Conservation (phyloP, 139 green algal genomes). For the Closterium sp. region DNA sequence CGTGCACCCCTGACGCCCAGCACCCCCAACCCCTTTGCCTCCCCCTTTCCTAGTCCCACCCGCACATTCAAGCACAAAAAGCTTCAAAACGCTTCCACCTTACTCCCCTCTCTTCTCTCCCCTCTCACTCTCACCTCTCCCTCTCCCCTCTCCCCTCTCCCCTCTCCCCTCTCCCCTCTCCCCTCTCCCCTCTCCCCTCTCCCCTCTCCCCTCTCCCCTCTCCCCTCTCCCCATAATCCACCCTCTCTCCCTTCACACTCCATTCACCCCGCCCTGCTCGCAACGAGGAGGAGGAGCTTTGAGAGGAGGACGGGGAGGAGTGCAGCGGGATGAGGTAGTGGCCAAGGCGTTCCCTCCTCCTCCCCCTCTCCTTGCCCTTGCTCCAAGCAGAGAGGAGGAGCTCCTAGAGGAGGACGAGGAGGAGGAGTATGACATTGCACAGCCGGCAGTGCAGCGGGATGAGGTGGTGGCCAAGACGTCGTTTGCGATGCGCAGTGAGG, state of each 20-base stretch:
- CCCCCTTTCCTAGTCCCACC: background rate
- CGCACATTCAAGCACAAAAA: background rate
- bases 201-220: background rate
- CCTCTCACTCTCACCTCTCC: too few species aligned
- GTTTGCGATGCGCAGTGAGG: background rate
- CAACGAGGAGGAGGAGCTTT: background rate
- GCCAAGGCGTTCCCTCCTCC: background rate
- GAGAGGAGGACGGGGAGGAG: background rate
- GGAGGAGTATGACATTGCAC: too few species aligned
- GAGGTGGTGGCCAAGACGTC: slow-evolving; percentile 4
- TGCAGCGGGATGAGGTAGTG: background rate
- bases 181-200: too few species aligned
- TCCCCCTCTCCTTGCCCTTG: too few species aligned
- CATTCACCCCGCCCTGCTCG: background rate
- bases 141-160: too few species aligned
- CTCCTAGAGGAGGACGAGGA: too few species aligned
- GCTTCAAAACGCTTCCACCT: background rate
- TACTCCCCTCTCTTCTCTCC: too few species aligned
- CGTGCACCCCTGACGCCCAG: too few species aligned
- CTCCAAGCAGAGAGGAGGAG: too few species aligned
- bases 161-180: too few species aligned
- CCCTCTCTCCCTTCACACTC: background rate
- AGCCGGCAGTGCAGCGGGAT: background rate
- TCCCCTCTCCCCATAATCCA: background rate
- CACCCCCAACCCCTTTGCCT: background rate